Evolutionary conservation across 306 rosid genomes (phyloP), one percentile per base, ranked within the genome.

Genomic region (Rosa lucieae): DNA sequence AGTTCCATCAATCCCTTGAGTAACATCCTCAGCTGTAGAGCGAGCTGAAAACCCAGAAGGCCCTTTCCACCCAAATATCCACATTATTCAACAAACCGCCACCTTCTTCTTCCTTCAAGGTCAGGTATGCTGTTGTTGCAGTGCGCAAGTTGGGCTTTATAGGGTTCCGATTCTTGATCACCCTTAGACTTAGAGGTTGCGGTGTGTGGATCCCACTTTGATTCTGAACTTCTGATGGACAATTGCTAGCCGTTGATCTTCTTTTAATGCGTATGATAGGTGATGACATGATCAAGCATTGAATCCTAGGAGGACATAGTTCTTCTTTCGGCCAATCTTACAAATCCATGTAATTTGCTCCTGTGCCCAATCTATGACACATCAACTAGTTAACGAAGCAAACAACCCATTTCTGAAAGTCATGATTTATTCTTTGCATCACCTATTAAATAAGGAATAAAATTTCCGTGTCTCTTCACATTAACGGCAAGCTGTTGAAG

Each of bases 31-130:
- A 0, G 90, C 89, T 5, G 90, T 85, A 20, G 90, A 85, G 56
- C 85, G 69, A 40, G 82, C 85, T 67, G 90, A 87, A 67, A 85
- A 87, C 75, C 90, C 90, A 83, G 90, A 87, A n/a, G 84, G 85
- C 14, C 90, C 90, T 80, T 80, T 87, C 82, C 83, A 51, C 15
- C 90, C 84, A 72, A 87, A 87, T 44, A 87, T 82, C 90, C 90
- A 87, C 89, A 87, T 88, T 9, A 1, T 80, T 62, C 13, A 39
- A n/a, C 4, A 40, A 58, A 67, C 48, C 8, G 72, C 72, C 1
- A 17, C 47, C 37, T 2, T 4, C 69, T 63, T 32, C 44, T 18
- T 32, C 59, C 37, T 32, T 32, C 37, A 32, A 2, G 37, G 37
- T 32, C 37, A 32, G 2, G 37, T 32, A 2, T 32, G 37, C 37